phyloP scores from a whole-genome alignment of 2,329 filamentous ascomycete genomes.

The Blastomyces gilchristii region DNA sequence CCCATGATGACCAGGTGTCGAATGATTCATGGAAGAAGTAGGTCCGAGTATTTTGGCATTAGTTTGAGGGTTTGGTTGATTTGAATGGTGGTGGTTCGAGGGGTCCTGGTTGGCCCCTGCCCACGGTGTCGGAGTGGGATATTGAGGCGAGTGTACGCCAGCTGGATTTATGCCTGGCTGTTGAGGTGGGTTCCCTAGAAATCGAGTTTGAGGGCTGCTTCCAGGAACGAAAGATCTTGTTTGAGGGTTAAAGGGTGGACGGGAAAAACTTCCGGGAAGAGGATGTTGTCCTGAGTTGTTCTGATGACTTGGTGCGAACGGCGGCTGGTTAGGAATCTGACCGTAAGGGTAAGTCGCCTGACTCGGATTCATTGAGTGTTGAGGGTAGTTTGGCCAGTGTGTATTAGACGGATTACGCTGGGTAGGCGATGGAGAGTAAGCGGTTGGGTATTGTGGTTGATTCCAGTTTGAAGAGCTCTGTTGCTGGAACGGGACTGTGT shows the following conservation, averaged over 20 bases:
- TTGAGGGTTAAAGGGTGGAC: slow-evolving; percentile 86
- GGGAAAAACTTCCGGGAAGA: slow-evolving; percentile 71
- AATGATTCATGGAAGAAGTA: slow-evolving; percentile 13
- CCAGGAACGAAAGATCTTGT: slow-evolving; percentile 82
- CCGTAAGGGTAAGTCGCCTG: slow-evolving; percentile 60
- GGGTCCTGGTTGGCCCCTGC: neutral
- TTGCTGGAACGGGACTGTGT: slow-evolving; percentile 25
- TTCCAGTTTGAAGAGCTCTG: slow-evolving; percentile 26
- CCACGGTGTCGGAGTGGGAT: neutral
- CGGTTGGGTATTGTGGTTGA: slow-evolving; percentile 23
- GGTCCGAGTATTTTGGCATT: slow-evolving; percentile 16
- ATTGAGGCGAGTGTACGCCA: neutral
- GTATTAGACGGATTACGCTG: slow-evolving; percentile 32
- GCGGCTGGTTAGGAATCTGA: slow-evolving; percentile 57
- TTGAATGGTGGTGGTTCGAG: neutral
- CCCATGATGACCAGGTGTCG: slow-evolving; percentile 18
- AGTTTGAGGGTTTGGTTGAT: neutral
- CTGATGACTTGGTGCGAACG: slow-evolving; percentile 48
- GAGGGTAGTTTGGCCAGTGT: slow-evolving; percentile 31
- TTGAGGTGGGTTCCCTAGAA: slow-evolving; percentile 23
- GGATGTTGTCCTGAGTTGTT: slow-evolving; percentile 70
- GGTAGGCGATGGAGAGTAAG: slow-evolving; percentile 19
- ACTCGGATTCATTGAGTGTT: slow-evolving; percentile 29
- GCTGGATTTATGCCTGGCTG: slow-evolving; percentile 15
- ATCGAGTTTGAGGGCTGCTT: slow-evolving; percentile 30